Conservation (phyloP, 106 monocot genomes). For the Dendrobium catenatum region DNA sequence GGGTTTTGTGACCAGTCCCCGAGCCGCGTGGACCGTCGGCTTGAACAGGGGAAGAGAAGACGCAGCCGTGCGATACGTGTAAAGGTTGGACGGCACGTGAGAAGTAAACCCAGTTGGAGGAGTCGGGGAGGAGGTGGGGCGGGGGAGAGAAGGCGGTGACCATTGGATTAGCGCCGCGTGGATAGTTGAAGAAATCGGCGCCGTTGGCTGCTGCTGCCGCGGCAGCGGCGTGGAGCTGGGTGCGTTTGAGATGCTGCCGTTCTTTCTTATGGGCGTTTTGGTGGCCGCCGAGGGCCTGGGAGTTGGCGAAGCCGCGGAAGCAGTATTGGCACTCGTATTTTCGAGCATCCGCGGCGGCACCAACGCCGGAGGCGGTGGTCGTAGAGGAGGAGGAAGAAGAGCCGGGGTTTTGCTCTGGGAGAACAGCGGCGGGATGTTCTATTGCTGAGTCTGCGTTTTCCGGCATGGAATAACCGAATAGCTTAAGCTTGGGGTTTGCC, state of each 20-base stretch:
- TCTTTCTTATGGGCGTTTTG: constrained; percentile 38
- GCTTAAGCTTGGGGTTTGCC: constrained; percentile 2
- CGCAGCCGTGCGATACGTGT: constrained; percentile 38
- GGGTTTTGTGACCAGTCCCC: neutral
- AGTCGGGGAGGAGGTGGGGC: constrained; percentile 10
- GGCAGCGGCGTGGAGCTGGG: constrained; percentile 17
- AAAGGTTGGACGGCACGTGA: constrained; percentile 20
- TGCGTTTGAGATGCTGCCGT: constrained; percentile 32
- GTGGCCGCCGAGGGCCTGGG: constrained; percentile 33
- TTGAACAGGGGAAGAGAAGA: constrained; percentile 10
- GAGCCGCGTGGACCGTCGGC: neutral
- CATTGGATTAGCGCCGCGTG: constrained; percentile 28
- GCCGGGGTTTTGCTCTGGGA: neutral
- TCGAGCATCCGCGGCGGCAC: neutral
- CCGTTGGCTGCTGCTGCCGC: neutral
- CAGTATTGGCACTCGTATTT: constrained; percentile 64
- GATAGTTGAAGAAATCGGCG: constrained; percentile 2
- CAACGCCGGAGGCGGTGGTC: too few relatives aligned
- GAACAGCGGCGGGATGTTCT: neutral
- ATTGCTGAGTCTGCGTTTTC: constrained; percentile 12
- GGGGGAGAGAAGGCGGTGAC: constrained; percentile 31
- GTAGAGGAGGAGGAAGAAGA: neutral
- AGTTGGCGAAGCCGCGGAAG: constrained; percentile 32
- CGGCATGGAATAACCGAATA: constrained; percentile 32
- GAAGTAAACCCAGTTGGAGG: constrained; percentile 36